Conservation (phyloP, 495 filamentous ascomycete species). For the Aspergillus heteromorphus region DNA sequence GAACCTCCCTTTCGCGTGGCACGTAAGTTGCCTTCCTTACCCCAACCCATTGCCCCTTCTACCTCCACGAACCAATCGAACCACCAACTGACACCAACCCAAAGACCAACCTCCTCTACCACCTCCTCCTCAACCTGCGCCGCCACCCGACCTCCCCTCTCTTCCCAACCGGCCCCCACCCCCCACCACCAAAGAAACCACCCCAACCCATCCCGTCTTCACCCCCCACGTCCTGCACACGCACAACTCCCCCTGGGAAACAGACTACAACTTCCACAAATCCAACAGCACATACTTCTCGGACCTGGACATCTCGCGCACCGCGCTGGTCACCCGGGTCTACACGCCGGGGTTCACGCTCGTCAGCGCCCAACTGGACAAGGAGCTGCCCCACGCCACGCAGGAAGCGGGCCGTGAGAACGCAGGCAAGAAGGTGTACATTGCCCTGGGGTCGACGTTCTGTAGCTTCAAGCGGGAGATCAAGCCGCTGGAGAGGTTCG, state of each 20-base stretch:
- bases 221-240: slow-evolving; percentile 46
- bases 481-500: slow-evolving; percentile 57
- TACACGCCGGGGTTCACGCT: slow-evolving; percentile 52
- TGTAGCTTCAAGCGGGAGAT: slow-evolving; percentile 67
- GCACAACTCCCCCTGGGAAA: slow-evolving; percentile 52
- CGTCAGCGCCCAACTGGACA: slow-evolving; percentile 43
- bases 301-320: slow-evolving; percentile 65
- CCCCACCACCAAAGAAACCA: slow-evolving; percentile 26
- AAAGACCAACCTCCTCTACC: slow-evolving; percentile 46
- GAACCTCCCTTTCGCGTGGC: slow-evolving; percentile 57
- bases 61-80: not conserved
- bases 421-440: slow-evolving; percentile 37
- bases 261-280: slow-evolving; percentile 67
- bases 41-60: slow-evolving; percentile 12
- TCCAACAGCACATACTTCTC: slow-evolving; percentile 72
- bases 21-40: slow-evolving; percentile 42
- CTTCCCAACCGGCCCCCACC: slow-evolving; percentile 29
- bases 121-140: slow-evolving; percentile 48
- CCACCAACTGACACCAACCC: slow-evolving; percentile 12
- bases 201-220: slow-evolving; percentile 52
- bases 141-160: slow-evolving; percentile 34
- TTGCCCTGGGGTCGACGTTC: slow-evolving; percentile 61
- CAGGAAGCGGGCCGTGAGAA: slow-evolving; percentile 36
- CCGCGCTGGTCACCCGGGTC: slow-evolving; percentile 54
- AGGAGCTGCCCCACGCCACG: slow-evolving; percentile 29